Conservation (phyloP, 108 stramenopile genomes). For the Fistulifera pelliculosa region DNA sequence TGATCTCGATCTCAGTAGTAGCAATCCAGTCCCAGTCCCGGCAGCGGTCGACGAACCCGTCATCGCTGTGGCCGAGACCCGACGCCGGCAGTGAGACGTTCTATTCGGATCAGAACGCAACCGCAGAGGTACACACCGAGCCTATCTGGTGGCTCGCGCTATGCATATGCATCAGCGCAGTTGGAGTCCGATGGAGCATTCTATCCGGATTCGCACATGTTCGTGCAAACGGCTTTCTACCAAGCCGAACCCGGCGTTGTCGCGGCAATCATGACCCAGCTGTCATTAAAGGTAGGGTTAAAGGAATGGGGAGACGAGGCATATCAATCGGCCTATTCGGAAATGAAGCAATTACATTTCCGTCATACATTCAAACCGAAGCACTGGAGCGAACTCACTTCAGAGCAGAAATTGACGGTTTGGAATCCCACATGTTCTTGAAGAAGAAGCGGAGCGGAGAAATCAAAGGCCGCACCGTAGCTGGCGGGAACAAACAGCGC, state of each 20-base stretch:
- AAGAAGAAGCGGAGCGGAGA: conserved; percentile 11
- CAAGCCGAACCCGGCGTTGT: not conserved
- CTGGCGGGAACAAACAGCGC: conserved; percentile 29
- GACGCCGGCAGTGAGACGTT: no score
- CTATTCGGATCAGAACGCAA: no score
- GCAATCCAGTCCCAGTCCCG: no score
- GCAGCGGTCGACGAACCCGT: no score
- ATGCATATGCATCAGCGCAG: not conserved
- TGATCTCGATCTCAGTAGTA: no score
- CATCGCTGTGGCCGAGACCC: no score
- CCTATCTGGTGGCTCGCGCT: no score
- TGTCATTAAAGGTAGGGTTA: no score
- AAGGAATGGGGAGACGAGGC: no score
- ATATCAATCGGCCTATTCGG: no score
- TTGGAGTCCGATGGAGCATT: not conserved
- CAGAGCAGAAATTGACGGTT: not conserved
- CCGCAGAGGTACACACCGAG: no score
- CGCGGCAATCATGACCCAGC: no score
- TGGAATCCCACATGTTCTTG: conserved; percentile 13
- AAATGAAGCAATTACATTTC: conserved; percentile 6
- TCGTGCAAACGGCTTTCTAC: not conserved
- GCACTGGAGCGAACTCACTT: conserved; percentile 3
- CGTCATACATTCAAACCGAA: not conserved
- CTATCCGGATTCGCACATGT: not conserved
- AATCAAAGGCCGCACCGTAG: conserved; percentile 19